Evolutionary conservation across 1,284 basidiomycete genomes (phyloP).

Genomic region (Ceratobasidium sp.): DNA sequence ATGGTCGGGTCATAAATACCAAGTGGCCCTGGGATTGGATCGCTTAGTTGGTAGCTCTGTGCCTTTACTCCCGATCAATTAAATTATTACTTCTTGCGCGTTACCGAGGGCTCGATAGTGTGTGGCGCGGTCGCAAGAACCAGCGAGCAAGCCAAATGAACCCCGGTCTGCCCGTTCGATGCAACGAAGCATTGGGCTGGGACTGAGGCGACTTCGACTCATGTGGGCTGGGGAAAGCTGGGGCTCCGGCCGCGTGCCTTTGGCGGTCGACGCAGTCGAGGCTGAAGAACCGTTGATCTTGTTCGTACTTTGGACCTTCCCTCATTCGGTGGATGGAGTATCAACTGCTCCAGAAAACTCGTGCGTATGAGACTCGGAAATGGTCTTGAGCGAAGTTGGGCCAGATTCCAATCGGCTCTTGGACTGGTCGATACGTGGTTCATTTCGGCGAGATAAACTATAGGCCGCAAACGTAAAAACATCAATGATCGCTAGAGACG

Average conservation of each 20-base stretch:
- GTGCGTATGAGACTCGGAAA: neutral
- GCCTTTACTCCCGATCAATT: neutral
- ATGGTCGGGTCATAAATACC: neutral
- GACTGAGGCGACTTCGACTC: constrained; percentile 12
- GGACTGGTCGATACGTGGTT: neutral
- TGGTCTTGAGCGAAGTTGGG: neutral
- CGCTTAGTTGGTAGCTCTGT: constrained; percentile 1
- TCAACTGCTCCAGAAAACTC: neutral
- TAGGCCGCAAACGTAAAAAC: neutral
- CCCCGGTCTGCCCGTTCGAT: neutral
- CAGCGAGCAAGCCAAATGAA: neutral
- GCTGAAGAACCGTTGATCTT: neutral
- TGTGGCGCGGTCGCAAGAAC: constrained; percentile 2
- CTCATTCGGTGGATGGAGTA: constrained; percentile 6
- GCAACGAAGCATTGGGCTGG: neutral
- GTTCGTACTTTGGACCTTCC: neutral
- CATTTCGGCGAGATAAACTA: neutral
- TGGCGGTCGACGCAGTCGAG: constrained; percentile 4
- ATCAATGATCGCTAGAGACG: neutral
- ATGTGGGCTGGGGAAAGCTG: constrained; percentile 4
- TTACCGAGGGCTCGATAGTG: neutral
- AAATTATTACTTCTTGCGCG: neutral
- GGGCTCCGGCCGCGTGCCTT: constrained; percentile 24
- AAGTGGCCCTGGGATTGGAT: neutral
- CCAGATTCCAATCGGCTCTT: neutral